Evolutionary conservation across 2,329 filamentous ascomycete species (phyloP), one percentile per base, ranked within the genome.

Genomic region (Xylariomycetidae sp.): DNA sequence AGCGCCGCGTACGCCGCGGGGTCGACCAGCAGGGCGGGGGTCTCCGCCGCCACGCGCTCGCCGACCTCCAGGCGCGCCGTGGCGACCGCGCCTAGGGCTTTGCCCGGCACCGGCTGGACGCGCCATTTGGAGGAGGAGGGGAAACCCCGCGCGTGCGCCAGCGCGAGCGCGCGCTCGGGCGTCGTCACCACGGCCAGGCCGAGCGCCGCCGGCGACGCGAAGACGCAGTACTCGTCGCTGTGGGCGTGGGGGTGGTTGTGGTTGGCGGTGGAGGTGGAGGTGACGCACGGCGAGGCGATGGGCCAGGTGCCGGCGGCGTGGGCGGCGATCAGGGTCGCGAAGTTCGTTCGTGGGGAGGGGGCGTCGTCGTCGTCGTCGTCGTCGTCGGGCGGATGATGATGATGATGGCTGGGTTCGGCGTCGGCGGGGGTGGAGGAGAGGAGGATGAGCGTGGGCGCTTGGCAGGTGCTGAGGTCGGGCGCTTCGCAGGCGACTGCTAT

Each of bases 141-240:
- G 12, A 34, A 39, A 34, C 51, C 42, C 27, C 55, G 38, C 27
- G 56, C 52, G 19, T 41, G 34, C 17, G 50, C 50, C 7, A 60
- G 35, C 19, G 44, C 44, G n/a, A 31, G 40, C 3, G 59, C 59
- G 30, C 61, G 54, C 10, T 45, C 40, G 1, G 52, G 38, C 6
- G 53, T 56, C 27, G 60, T 65, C 19, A 67, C 31, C 31, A 67
- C 42, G n/a, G n/a, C n/a, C n/a, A n/a, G n/a, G n/a, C n/a, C n/a
- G n/a, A n/a, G n/a, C n/a, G n/a, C n/a, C 15, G 59, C 56, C 24
- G 24, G n/a, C 12, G 24, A 7, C 7, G 22, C 17, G 29, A 65
- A 57, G 31, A 63, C 63, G 10, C 59, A 48, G 19, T 53, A 54
- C 12, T 47, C 41, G 24, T 58, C 62, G 34, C 65, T 64, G 10